Conservation (phyloP, 768 basidiomycete genomes). For the Termitomyces eurrhizus region DNA sequence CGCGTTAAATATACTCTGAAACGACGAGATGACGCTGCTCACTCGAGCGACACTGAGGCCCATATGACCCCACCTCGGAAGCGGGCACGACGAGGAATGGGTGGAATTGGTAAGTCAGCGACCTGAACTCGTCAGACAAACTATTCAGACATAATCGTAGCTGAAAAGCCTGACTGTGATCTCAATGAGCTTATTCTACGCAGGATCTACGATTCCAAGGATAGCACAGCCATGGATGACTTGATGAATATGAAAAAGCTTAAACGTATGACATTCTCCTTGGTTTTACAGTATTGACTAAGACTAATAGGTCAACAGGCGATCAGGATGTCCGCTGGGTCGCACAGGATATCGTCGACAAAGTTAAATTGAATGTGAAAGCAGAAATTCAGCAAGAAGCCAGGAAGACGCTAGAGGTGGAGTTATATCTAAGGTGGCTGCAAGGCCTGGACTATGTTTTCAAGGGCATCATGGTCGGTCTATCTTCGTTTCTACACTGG, state of each 20-base stretch:
- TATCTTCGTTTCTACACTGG: background rate
- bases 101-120: conserved; percentile 9
- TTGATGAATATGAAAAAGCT: conserved; percentile 17
- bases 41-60: conserved; percentile 20
- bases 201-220: conserved; percentile 11
- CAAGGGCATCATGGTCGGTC: conserved; percentile 32
- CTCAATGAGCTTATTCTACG: conserved; percentile 16
- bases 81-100: conserved; percentile 13
- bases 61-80: conserved; percentile 16
- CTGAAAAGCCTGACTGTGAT: conserved; percentile 14
- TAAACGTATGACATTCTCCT: conserved; percentile 8
- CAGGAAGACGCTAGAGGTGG: conserved; percentile 34
- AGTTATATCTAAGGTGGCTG: conserved; percentile 41
- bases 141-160: background rate
- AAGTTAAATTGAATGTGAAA: conserved; percentile 28
- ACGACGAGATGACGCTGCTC: conserved; percentile 1
- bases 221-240: conserved; percentile 14
- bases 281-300: background rate
- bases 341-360: conserved; percentile 30
- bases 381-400: conserved; percentile 22
- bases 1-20: conserved; percentile 11
- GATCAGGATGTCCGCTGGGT: conserved; percentile 19
- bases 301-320: conserved; percentile 6
- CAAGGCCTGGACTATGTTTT: conserved; percentile 34
- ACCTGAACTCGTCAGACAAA: background rate